These are phyloP conservation scores for Amanita molliuscula DNA, from an alignment of 768 basidiomycete species.

Conservation along the genomic window DNA sequence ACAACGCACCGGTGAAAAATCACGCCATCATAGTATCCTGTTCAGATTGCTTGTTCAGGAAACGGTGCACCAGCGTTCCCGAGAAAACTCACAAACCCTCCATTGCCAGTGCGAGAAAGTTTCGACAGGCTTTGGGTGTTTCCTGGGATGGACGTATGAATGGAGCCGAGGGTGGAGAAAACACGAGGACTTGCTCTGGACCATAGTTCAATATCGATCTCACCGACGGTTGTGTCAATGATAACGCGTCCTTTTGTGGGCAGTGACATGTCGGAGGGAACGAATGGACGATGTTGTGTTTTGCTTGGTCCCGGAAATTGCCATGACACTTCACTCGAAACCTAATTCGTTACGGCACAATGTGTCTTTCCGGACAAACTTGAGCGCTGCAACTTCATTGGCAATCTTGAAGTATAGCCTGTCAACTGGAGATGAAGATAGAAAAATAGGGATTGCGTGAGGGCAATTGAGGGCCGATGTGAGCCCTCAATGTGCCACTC, in stretches of 20 bases:
- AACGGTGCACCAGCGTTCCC: conserved; percentile 8
- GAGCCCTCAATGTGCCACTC: too few relatives aligned
- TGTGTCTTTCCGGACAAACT: too few relatives aligned
- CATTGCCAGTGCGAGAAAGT: conserved; percentile 81
- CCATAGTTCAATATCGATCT: conserved; percentile 89
- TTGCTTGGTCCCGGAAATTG: too few relatives aligned
- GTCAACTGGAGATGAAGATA: too few relatives aligned
- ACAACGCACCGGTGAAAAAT: conserved; percentile 76
- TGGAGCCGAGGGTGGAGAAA: background rate
- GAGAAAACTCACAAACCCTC: conserved; percentile 54
- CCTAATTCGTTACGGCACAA: too few relatives aligned
- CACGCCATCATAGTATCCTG: conserved; percentile 94
- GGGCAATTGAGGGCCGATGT: too few relatives aligned
- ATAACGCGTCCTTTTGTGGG: conserved; percentile 83
- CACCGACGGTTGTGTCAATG: conserved; percentile 80
- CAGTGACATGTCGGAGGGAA: conserved; percentile 46
- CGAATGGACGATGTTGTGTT: too few relatives aligned
- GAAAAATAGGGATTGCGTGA: too few relatives aligned
- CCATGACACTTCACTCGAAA: too few relatives aligned
- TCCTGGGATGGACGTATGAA: conserved; percentile 31
- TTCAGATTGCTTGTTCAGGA: conserved; percentile 5
- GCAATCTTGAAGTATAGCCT: too few relatives aligned
- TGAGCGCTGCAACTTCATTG: too few relatives aligned
- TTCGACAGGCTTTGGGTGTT: conserved; percentile 89
- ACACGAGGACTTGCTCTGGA: conserved; percentile 48